These are phyloP conservation scores for Francoa sonchifolia DNA, from an alignment of 441 rosid genomes.

Conservation along the genomic window DNA sequence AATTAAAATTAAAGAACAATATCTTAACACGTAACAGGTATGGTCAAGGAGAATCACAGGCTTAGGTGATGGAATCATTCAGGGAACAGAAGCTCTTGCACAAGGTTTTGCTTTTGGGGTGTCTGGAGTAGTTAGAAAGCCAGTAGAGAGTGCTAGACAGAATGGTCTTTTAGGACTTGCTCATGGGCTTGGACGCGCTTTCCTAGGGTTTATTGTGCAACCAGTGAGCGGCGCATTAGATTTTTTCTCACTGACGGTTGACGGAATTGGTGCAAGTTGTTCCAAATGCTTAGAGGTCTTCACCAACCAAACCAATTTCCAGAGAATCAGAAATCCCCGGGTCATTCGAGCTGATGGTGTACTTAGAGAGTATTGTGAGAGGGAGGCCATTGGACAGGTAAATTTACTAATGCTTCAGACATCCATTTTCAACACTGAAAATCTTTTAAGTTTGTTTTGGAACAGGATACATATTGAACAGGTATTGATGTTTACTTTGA, in stretches of 20 bases:
- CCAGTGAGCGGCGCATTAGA: conserved; percentile 97
- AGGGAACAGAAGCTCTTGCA: conserved; percentile 98
- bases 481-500: no score
- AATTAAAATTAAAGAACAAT: conserved; percentile 6
- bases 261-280: conserved; percentile 95
- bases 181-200: conserved; percentile 90
- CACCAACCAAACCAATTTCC: conserved; percentile 45
- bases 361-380: conserved; percentile 72
- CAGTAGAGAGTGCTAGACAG: conserved; percentile 88
- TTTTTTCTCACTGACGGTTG: conserved; percentile 88
- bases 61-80: conserved; percentile 87
- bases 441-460: no score
- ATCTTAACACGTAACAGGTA: conserved; percentile 37
- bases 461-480: no score
- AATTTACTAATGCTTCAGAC: background rate
- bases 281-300: conserved; percentile 80
- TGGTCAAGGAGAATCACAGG: conserved; percentile 95
- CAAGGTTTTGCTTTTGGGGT: conserved; percentile 99
- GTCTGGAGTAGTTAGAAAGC: conserved; percentile 93
- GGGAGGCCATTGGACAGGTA: conserved; percentile 97
- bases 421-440: no score
- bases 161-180: conserved; percentile 90
- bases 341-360: conserved; percentile 71
- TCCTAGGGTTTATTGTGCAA: conserved; percentile 76
- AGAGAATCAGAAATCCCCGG: conserved; percentile 89